Conservation (phyloP, 2,329 filamentous ascomycete species). For the Dactylellina parvicollis region DNA sequence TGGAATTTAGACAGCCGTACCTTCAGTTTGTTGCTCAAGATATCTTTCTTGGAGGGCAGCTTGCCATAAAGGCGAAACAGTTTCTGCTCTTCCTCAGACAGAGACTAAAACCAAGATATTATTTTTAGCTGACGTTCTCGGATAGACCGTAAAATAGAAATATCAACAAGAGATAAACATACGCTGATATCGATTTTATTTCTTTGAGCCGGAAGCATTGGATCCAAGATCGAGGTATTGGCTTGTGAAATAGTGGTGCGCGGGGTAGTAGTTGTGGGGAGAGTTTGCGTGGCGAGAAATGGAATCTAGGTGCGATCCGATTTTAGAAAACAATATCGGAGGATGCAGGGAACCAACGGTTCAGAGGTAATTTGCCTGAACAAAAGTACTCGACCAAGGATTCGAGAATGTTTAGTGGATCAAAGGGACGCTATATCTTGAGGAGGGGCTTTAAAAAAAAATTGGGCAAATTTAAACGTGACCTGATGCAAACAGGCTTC, state of each 20-base stretch:
- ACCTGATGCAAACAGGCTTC: too few species aligned
- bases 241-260: not conserved
- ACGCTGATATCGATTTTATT: constrained; percentile 98
- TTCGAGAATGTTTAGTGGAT: too few species aligned
- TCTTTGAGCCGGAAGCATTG: constrained; percentile 70
- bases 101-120: constrained; percentile 69
- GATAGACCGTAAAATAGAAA: constrained; percentile 15
- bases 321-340: too few species aligned
- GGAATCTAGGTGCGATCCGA: too few species aligned
- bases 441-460: too few species aligned
- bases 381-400: too few species aligned
- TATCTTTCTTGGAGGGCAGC: constrained; percentile 92
- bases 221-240: not conserved
- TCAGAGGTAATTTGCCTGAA: too few species aligned
- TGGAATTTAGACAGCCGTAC: constrained; percentile 63
- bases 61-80: constrained; percentile 98
- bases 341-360: too few species aligned
- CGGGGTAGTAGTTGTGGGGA: not conserved
- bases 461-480: too few species aligned
- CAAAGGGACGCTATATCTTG: too few species aligned
- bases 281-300: not conserved
- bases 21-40: constrained; percentile 97
- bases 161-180: constrained; percentile 62
- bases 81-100: constrained; percentile 93
- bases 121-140: not conserved